Evolutionary conservation across 2,329 filamentous ascomycete genomes (phyloP).

Genomic region (Pseudohalonectria lignicola): DNA sequence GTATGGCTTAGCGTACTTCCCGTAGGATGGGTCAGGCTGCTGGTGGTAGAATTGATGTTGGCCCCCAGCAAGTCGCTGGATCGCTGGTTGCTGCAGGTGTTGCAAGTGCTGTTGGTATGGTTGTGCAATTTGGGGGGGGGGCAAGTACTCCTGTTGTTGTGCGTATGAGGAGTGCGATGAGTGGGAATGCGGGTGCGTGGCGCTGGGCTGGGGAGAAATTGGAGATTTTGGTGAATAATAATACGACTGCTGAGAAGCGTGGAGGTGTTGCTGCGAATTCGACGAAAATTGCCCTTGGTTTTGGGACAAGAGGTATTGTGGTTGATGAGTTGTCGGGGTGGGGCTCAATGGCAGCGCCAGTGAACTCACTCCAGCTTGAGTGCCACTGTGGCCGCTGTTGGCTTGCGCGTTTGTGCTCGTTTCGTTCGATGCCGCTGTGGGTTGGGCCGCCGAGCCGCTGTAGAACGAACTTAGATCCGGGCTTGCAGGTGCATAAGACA

Average conservation of each 20-base stretch:
- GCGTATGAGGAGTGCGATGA: no score
- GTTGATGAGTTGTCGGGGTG: background rate
- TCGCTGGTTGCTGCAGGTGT: no score
- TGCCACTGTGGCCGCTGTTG: background rate
- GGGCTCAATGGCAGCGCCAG: slow-evolving; percentile 1
- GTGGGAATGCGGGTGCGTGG: slow-evolving; percentile 1
- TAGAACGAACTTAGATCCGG: slow-evolving; percentile 4
- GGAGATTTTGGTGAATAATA: background rate
- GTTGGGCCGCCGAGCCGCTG: slow-evolving; percentile 1
- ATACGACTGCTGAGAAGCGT: slow-evolving; percentile 4
- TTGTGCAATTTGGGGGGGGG: slow-evolving; percentile 9
- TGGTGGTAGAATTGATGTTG: no score
- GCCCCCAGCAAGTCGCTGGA: no score
- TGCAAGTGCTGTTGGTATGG: no score
- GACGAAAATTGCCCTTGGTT: background rate
- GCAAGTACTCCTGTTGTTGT: slow-evolving; percentile 14
- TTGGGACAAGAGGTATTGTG: background rate
- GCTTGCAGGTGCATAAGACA: slow-evolving; percentile 4
- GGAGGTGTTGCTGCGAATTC: slow-evolving; percentile 3
- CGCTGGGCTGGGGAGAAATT: slow-evolving; percentile 6
- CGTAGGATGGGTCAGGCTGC: no score
- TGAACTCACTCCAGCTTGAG: no score
- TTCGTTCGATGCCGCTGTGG: no score
- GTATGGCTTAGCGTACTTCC: no score
- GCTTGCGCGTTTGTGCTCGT: background rate